A percentile compares a stretch with the other conserved stretches of the same genome.
phyloP scores from a whole-genome alignment of 495 filamentous ascomycete species.

The Talaromyces ruber region DNA sequence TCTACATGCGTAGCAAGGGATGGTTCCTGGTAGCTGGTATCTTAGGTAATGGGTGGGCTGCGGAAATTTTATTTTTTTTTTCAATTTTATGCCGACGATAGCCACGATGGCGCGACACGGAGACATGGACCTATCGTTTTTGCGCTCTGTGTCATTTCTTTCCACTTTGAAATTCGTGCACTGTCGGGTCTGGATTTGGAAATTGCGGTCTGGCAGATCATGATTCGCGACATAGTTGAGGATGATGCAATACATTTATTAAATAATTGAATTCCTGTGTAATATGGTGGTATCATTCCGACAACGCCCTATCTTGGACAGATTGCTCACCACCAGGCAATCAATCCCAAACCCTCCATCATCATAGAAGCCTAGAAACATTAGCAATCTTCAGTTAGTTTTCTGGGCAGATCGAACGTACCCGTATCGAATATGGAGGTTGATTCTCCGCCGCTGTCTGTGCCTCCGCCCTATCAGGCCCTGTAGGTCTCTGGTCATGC shows the following conservation, averaged over 20 bases:
- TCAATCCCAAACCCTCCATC: constrained; percentile 40
- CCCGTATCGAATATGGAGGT: constrained; percentile 61
- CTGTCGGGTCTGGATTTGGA: neutral
- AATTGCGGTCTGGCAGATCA: neutral
- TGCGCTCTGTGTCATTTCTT: neutral
- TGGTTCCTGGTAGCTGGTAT: neutral
- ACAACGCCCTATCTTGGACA: neutral
- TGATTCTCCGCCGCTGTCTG: constrained; percentile 37
- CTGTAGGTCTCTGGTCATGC: constrained; percentile 74
- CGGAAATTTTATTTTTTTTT: neutral
- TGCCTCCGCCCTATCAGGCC: constrained; percentile 45
- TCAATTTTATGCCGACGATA: neutral
- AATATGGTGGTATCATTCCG: neutral
- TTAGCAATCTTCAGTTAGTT: neutral
- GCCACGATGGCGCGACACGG: neutral
- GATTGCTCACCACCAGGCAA: constrained; percentile 38
- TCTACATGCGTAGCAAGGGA: neutral
- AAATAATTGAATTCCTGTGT: neutral
- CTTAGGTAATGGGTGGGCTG: neutral
- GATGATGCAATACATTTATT: neutral
- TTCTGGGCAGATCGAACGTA: constrained; percentile 25
- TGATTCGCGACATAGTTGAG: neutral
- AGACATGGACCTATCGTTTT: neutral
- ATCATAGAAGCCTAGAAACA: constrained; percentile 41
- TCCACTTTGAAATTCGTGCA: neutral